These are phyloP conservation scores for Syzygium malaccense DNA, from an alignment of 441 rosid species.

Conservation along the genomic window DNA sequence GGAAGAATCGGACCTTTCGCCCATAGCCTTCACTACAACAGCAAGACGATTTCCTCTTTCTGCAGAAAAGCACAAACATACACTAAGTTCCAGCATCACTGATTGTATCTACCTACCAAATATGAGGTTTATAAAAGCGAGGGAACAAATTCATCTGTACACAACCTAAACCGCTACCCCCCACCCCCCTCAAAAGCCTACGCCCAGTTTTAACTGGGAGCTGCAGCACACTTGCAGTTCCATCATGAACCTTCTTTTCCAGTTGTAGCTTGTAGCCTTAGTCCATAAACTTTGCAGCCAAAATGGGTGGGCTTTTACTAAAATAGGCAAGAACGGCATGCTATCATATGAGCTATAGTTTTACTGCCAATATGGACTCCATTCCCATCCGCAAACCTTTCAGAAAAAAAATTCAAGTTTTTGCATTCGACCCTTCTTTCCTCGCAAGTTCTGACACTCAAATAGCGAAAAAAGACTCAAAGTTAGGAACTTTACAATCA, in stretches of 20 bases:
- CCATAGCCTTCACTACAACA: conserved; percentile 44
- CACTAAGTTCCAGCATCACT: neutral
- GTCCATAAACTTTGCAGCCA: neutral
- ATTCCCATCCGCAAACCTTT: neutral
- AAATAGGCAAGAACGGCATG: neutral
- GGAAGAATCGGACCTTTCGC: conserved; percentile 56
- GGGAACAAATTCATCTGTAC: neutral
- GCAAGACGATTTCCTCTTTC: conserved; percentile 26
- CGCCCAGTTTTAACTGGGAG: neutral
- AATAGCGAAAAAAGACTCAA: neutral
- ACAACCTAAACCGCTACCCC: neutral
- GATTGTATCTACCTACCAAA: neutral
- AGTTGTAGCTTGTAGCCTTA: neutral
- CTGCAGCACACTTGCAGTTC: neutral
- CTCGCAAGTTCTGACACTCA: neutral
- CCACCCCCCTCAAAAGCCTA: neutral
- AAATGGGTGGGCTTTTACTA: neutral
- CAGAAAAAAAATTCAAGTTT: neutral
- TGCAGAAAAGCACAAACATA: conserved; percentile 5
- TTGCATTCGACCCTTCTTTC: neutral
- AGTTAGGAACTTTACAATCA: neutral
- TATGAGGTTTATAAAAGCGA: neutral
- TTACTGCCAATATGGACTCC: neutral
- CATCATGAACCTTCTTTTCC: neutral
- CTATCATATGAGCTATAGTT: neutral